Evolutionary conservation across 129 eudicot species (phyloP).

Genomic region (Gnaphalium uliginosum): DNA sequence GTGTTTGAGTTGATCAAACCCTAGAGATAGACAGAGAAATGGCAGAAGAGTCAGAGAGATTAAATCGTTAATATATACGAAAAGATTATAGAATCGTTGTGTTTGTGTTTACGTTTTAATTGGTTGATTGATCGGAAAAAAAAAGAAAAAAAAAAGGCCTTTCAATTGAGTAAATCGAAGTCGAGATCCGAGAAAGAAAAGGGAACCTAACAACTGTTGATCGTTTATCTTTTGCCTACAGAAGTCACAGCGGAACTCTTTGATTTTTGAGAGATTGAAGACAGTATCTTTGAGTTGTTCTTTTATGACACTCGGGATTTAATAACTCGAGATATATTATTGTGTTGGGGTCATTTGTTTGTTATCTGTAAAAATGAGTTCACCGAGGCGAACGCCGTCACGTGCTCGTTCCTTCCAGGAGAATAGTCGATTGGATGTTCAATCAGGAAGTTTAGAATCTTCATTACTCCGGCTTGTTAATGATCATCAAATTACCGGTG

Average conservation of each 20-base stretch:
- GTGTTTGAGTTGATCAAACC: no score
- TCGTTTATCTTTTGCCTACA: not conserved
- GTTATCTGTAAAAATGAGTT: constrained; percentile 24
- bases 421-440: constrained; percentile 21
- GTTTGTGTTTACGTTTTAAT: no score
- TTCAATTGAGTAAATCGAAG: no score
- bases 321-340: not conserved
- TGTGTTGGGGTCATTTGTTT: not conserved
- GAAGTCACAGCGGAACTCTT: not conserved
- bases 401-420: constrained; percentile 11
- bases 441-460: constrained; percentile 52
- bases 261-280: not conserved
- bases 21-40: no score
- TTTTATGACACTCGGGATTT: not conserved
- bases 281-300: not conserved
- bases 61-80: no score
- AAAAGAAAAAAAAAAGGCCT: no score
- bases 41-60: no score
- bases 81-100: no score
- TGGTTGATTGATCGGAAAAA: no score
- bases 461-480: constrained; percentile 61
- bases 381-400: constrained; percentile 23
- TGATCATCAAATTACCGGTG: constrained; percentile 53
- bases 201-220: not conserved
- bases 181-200: no score